Evolutionary conservation across 2,329 filamentous ascomycete species (phyloP).

Genomic region (Fusarium domesticum): DNA sequence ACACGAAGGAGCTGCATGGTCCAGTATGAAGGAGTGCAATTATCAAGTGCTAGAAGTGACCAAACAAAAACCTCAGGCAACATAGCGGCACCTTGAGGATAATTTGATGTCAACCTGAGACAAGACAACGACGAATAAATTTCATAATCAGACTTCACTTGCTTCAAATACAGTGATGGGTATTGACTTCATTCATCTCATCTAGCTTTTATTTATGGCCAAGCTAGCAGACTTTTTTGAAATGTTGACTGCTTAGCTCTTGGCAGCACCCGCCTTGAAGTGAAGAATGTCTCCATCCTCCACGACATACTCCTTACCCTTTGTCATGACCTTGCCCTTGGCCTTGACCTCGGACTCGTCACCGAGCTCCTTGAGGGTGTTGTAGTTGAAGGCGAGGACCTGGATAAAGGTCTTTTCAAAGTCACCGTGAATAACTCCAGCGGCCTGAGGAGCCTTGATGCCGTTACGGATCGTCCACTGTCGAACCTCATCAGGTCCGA

Average conservation of each 20-base stretch:
- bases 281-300: slow-evolving; percentile 80
- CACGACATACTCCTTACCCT: slow-evolving; percentile 95
- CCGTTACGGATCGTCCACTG: slow-evolving; percentile 98
- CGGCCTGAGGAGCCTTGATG: slow-evolving; percentile 95
- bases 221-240: no score
- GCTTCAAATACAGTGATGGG: not conserved
- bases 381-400: slow-evolving; percentile 89
- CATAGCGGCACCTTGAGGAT: no score
- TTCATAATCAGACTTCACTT: not conserved
- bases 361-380: slow-evolving; percentile 75
- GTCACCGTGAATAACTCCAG: slow-evolving; percentile 96
- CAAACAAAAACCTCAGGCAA: no score
- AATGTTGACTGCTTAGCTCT: slow-evolving; percentile 61
- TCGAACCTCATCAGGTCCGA: slow-evolving; percentile 89
- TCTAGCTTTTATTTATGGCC: not conserved
- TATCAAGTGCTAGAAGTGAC: no score
- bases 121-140: no score
- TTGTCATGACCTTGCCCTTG: slow-evolving; percentile 95
- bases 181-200: not conserved
- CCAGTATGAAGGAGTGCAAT: no score
- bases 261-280: slow-evolving; percentile 86
- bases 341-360: slow-evolving; percentile 87
- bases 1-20: no score
- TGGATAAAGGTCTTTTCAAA: slow-evolving; percentile 99
- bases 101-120: no score